Percentiles rank a stretch among this genome's conserved stretches.
phyloP scores from a whole-genome alignment of 2,329 filamentous ascomycete species.

The Aspergillus quadrilineatus region DNA sequence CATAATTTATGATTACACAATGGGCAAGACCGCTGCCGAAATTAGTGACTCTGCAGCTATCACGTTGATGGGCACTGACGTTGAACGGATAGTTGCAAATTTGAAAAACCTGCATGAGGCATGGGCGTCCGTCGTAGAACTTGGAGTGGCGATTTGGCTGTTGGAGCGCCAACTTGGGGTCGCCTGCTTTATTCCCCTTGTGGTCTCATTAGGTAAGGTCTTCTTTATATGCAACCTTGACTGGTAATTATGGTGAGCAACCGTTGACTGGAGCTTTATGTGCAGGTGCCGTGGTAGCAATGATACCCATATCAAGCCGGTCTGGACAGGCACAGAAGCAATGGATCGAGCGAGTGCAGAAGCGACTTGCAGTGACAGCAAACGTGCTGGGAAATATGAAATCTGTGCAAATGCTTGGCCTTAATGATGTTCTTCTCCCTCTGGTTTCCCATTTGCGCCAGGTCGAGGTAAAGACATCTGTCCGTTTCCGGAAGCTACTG shows the following conservation, averaged over 20 bases:
- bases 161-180: neutral
- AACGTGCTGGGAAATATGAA: neutral
- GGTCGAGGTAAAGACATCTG: neutral
- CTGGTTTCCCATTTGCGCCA: neutral
- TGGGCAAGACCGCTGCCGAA: slow-evolving; percentile 31
- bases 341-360: neutral
- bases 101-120: slow-evolving; percentile 21
- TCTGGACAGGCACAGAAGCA: neutral
- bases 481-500: neutral
- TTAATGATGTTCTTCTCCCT: neutral
- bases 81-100: slow-evolving; percentile 33
- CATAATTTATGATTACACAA: slow-evolving; percentile 50
- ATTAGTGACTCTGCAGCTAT: slow-evolving; percentile 41
- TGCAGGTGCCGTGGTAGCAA: neutral
- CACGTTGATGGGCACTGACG: slow-evolving; percentile 50
- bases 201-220: neutral
- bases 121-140: slow-evolving; percentile 12
- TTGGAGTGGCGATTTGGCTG: slow-evolving; percentile 2
- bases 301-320: neutral
- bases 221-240: neutral
- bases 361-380: neutral
- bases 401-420: neutral
- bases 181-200: neutral
- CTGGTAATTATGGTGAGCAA: too few species aligned
- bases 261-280: neutral